Base-by-base conservation (phyloP, 495 filamentous ascomycete species). In the Parathielavia hyrcaniae region DNA sequence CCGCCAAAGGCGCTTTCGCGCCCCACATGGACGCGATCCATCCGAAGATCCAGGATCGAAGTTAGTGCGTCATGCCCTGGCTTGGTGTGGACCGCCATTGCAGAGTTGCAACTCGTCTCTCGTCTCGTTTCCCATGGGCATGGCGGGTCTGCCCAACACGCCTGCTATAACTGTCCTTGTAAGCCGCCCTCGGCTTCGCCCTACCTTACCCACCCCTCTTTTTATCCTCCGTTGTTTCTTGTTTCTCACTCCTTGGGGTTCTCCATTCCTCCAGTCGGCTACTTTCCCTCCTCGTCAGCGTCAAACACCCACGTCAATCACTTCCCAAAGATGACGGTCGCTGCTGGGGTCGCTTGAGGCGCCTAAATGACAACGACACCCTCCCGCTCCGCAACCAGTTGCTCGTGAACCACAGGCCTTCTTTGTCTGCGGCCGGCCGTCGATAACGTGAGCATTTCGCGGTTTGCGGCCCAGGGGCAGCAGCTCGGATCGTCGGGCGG, bases 341-440 rank as follows among this genome's bases (percentile, higher is more conserved):
- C 65, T 58, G 59, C 66, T 64, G 62, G 61, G 63, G 55, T 58
- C 61, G 48, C 53, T 53, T 64, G 53, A 61, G 58, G 67, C 62
- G 61, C 67, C 55, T 70, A 68, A 70, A 67, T 64, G 51, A 63
- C 38, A 48, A 41, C 35, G 57, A 64, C 38, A 64, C 61, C 64
- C 59, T 62, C 54, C 26, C 61, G 43, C 50, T 41, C 32, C 45
- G n/a, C 54, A 17, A 48, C 44, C 20, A 2, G 8, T 34, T 13
- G 39, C 51, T 49, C 6, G 5, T 39, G 32, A 34, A 19, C 32
- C 35, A 19, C 17, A 5, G 8, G 35, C 34, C 35, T 19, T 46
- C 35, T 19, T 46, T 39, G 36, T 47, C 19, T 19, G n/a, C 46
- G 36, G 26, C 30, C 49, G 38, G 7, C 44, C 9, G 34, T 17